Evolutionary conservation across 371 early-diverging fungal genomes (phyloP).

Genomic region (Zopfochytrium polystomum): DNA sequence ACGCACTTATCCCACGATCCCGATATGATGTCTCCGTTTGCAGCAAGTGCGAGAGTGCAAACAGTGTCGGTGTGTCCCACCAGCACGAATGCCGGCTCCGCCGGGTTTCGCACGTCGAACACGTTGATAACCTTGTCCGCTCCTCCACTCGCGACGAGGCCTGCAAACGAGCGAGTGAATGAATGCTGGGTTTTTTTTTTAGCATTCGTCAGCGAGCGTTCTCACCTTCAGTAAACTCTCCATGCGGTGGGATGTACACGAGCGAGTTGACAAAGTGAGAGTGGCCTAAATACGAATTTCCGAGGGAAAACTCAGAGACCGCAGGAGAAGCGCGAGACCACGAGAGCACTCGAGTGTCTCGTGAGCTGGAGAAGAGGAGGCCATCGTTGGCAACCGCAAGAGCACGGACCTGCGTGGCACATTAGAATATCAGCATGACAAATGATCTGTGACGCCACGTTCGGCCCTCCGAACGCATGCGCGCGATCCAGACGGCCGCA

Average conservation of each 20-base stretch:
- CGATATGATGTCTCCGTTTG: constrained; percentile 72
- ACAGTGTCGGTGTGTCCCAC: constrained; percentile 88
- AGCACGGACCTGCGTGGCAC: constrained; percentile 62
- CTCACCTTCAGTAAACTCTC: constrained; percentile 63
- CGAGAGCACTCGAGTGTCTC: constrained; percentile 48
- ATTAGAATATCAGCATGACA: constrained; percentile 11
- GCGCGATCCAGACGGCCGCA: no score
- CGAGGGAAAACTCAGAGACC: constrained; percentile 46
- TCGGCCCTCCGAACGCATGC: no score
- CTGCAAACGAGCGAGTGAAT: constrained; percentile 35
- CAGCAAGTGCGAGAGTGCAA: constrained; percentile 63
- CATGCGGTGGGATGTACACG: constrained; percentile 55
- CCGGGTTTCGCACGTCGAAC: constrained; percentile 60
- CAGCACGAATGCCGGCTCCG: constrained; percentile 63
- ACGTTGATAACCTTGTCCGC: constrained; percentile 80
- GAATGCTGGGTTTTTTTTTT: background rate
- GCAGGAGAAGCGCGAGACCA: constrained; percentile 30
- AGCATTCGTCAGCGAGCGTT: background rate
- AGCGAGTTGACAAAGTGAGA: constrained; percentile 78
- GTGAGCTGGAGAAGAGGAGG: constrained; percentile 71
- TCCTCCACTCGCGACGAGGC: constrained; percentile 79
- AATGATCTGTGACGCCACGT: no score
- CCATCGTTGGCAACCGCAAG: constrained; percentile 59
- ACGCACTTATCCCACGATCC: constrained; percentile 95
- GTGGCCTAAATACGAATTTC: constrained; percentile 65